Base-by-base conservation (phyloP, 225 moss, liverwort and hornwort species). In the Anthoceros angustus region DNA sequence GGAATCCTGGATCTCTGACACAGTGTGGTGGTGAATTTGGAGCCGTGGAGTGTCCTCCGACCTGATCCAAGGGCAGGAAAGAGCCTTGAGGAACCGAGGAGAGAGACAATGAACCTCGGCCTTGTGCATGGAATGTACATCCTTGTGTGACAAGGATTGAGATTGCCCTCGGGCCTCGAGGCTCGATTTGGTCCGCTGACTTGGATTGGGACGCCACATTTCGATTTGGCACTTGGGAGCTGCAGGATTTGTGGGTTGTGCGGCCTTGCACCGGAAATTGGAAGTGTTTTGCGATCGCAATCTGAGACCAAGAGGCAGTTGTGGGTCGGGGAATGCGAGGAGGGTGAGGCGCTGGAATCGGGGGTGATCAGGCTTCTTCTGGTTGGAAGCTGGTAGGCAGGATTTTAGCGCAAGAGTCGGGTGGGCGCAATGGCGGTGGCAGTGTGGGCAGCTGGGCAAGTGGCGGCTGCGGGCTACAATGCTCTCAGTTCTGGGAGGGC, bases 371-470 rank as follows among this genome's bases (percentile, higher is more conserved):
- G 18, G n/a, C 55, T 23, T 20, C 55, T 55, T 55, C 14, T 23
- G n/a, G 14, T 18, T 9, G 5, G 10, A 18, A 0, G 7, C n/a
- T 15, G 55, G 12, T 4, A 15, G 23, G 55, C 46, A 48, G 14
- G 46, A 48, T 32, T 32, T 32, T 32, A 32, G 32, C 32, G 1
- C 5, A 55, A 55, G 55, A 23, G 55, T 11, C 3, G n/a, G 7
- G 18, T 4, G 55, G 55, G n/a, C 7, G 23, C 7, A 20, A 55
- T 55, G 55, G 55, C n/a, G 55, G 55, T 55, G 10, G 55, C 55
- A 55, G 55, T 55, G 55, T 55, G 55, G 8, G 55, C 55, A 55
- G 55, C 55, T 18, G 55, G 55, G 23, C 55, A 55, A 55, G 55
- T 23, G 55, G 55, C 55, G 16, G 55, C 55, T 55, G 55, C 14